phyloP scores from a whole-genome alignment of 2,329 filamentous ascomycete genomes.

The Verticillium nonalfalfae region DNA sequence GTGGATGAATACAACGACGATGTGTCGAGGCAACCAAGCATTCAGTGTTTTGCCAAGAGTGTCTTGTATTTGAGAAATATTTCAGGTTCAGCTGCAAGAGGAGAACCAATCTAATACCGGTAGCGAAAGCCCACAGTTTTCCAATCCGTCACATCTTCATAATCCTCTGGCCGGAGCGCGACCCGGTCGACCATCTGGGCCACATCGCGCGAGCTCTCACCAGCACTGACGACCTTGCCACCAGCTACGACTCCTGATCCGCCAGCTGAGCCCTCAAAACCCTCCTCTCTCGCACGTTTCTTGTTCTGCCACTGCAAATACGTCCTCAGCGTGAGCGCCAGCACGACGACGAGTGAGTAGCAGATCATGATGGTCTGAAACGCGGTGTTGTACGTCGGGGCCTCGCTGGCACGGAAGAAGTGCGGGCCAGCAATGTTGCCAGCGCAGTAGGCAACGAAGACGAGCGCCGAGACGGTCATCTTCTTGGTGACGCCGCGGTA shows the following conservation, averaged over 20 bases:
- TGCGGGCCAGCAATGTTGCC: slow-evolving; percentile 53
- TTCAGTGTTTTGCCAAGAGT: too few relatives aligned
- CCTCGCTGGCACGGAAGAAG: slow-evolving; percentile 43
- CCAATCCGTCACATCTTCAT: slow-evolving; percentile 56
- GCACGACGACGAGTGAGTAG: slow-evolving; percentile 41
- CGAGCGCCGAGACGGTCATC: slow-evolving; percentile 49
- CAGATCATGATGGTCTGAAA: slow-evolving; percentile 51
- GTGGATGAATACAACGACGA: too few relatives aligned
- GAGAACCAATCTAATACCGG: slow-evolving; percentile 23
- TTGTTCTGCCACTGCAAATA: slow-evolving; percentile 42
- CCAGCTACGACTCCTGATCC: slow-evolving; percentile 30
- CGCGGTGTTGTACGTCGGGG: slow-evolving; percentile 44
- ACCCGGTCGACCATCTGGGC: slow-evolving; percentile 25
- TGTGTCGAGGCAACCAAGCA: too few relatives aligned
- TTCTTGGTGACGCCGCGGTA: slow-evolving; percentile 54
- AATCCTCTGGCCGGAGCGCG: slow-evolving; percentile 35
- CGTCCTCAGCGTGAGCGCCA: slow-evolving; percentile 34
- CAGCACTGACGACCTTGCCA: slow-evolving; percentile 24
- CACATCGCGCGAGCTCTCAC: slow-evolving; percentile 14
- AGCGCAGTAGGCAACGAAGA: slow-evolving; percentile 49
- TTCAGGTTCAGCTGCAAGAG: too few relatives aligned
- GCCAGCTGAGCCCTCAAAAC: slow-evolving; percentile 35
- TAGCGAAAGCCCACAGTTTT: slow-evolving; percentile 54
- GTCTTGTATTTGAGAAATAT: too few relatives aligned
- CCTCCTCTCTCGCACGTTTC: slow-evolving; percentile 33